Percentiles rank a stretch among this genome's conserved stretches.
phyloP scores from a whole-genome alignment of 106 monocot species.

The Iris macrosiphon region DNA sequence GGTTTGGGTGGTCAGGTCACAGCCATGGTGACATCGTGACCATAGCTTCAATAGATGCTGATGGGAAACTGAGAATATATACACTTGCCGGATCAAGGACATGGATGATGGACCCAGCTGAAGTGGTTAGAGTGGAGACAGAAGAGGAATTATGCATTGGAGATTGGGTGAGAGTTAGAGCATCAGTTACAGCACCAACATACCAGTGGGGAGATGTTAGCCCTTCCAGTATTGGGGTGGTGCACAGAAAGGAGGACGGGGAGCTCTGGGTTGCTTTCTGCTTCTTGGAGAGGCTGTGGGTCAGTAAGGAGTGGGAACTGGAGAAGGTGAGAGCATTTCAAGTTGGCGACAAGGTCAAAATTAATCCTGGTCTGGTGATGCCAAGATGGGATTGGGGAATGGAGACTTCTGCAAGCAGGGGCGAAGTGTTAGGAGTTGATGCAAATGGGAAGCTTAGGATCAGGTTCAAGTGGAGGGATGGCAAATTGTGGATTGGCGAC shows the following conservation, averaged over 20 bases:
- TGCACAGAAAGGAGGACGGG: slow-evolving; percentile 67
- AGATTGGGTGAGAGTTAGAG: slow-evolving; percentile 88
- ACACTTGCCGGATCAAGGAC: slow-evolving; percentile 76
- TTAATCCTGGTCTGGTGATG: slow-evolving; percentile 51
- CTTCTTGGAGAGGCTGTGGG: slow-evolving; percentile 81
- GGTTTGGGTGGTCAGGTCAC: slow-evolving; percentile 97
- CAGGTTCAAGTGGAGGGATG: slow-evolving; percentile 87
- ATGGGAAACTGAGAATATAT: slow-evolving; percentile 86
- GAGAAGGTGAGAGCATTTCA: slow-evolving; percentile 80
- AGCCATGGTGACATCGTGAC: slow-evolving; percentile 69
- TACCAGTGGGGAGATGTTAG: slow-evolving; percentile 96
- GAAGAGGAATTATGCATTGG: slow-evolving; percentile 69
- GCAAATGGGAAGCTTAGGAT: slow-evolving; percentile 95
- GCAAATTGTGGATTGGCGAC: slow-evolving; percentile 81
- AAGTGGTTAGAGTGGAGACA: slow-evolving; percentile 81
- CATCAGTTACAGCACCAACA: slow-evolving; percentile 49
- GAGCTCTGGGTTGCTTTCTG: slow-evolving; percentile 87
- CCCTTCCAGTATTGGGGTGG: slow-evolving; percentile 74
- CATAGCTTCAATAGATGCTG: slow-evolving; percentile 89
- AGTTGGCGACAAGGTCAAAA: slow-evolving; percentile 72
- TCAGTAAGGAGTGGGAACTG: slow-evolving; percentile 80
- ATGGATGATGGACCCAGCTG: slow-evolving; percentile 94
- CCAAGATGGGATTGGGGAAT: slow-evolving; percentile 97
- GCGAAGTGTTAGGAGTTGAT: slow-evolving; percentile 85
- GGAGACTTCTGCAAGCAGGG: slow-evolving; percentile 76